Evolutionary conservation across 805 yeast genomes (phyloP), one percentile per base, ranked within the genome.

Genomic region (Lipomyces oligophaga): DNA sequence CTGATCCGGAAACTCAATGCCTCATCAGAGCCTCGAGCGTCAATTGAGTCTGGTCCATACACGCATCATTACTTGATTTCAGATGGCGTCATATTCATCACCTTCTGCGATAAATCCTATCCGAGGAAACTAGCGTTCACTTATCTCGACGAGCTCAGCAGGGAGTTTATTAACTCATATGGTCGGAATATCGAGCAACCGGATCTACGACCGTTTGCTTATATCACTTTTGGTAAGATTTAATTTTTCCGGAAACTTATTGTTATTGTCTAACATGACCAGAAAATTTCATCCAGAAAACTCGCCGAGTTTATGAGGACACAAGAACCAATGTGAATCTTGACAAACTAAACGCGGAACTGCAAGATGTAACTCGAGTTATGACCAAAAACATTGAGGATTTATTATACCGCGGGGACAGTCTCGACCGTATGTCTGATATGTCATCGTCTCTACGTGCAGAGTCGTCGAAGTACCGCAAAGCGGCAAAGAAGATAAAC

Each of bases 371-470:
- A 38, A 88, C 90, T 59, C 80, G 85, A 55, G 94, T 93, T 47
- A 85, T 93, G 95, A 87, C 95, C 50, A 90, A 90, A 60, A 93
- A 93, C 66, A 93, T 93, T 48, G 97, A 93, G 65, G 98, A 93
- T 66, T 71, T 93, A 55, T 74, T 93, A 31, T 89, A 90, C 66
- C 76, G 99, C 61, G 99, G 99, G 10, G 97, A 93, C 64, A 82
- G 89, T 5, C 74, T 93, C 57, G 97, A 93, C 65, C 59, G 67
- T n/a, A 85, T 93, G 90, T 79, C 86, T 49, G 96, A 93, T 63
- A 73, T 93, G 62, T 85, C 96, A 27, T 78, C 82, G 8, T 76
- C 81, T 34, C 74, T 93, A 64, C 79, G 85, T 60, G 78, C 79
- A 53, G 94, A 89, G 64, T 83, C 95, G 11, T 78, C 82, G 58